Evolutionary conservation across 1,284 basidiomycete species (phyloP), one percentile per base, ranked within the genome.

Genomic region (Fistulina hepatica): DNA sequence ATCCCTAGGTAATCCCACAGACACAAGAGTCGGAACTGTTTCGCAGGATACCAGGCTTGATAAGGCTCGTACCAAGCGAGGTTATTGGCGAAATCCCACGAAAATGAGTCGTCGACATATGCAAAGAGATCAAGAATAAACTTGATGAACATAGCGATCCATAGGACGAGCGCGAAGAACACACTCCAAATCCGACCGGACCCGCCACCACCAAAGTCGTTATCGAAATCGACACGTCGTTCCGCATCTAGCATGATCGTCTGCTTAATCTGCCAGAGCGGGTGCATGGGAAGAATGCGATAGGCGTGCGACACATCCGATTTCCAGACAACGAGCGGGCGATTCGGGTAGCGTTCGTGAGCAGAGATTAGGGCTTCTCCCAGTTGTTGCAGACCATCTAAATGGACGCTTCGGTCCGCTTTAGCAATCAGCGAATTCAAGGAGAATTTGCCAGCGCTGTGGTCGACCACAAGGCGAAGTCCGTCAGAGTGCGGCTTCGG

Each of bases 1-100:
- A 61, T 44, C 0, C 53, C 50, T 0, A 63, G 36, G 0, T 39
- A 24, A 15, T 64, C 59, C 58, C 59, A 61, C 0, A 64, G 48
- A 0, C 21, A 3, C 0, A 65, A 46, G 0, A 61, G 38, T 0
- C 19, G 21, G 0, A 36, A 43, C 15, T 63, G 58, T 0, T 52
- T 50, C 0, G 26, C 4, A 0, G 59, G 54, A 2, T 55, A 36
- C 4, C 12, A 28, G 5, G 44, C 45, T 1, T 43, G 7, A 41
- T 63, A 64, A 0, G 48, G 51, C 5, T 33, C 13, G 33, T 64
- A 63, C 3, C 25, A 54, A 0, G 33, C 2, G 3, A 44, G 7
- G 13, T 55, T 23, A 0, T 37, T 36, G 1, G 30, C 44, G 0
- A 24, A 12, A 1, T 57, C 47, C 9, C 21, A 45, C 0, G 36